Base-by-base conservation (phyloP, 768 basidiomycete genomes). In the Piloderma croceum region DNA sequence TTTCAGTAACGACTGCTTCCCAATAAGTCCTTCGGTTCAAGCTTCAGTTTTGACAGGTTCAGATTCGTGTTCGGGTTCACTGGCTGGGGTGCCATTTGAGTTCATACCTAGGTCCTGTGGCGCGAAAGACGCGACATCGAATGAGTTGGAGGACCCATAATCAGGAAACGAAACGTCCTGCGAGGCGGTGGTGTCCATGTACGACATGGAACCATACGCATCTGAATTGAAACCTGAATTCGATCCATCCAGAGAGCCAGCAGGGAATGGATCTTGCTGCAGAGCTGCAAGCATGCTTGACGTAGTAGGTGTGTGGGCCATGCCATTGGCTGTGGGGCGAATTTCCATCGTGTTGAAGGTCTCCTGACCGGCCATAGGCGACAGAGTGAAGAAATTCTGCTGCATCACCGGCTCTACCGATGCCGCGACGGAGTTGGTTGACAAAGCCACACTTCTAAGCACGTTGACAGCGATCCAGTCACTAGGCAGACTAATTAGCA, bases 391-490 rank as follows among this genome's bases (percentile, higher is more conserved):
- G 65, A 83, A 92, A 52, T 88, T 83, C 54, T 90, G 88, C 51
- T 90, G 89, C 75, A 90, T 89, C 42, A 90, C 81, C 23, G 89
- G 88, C 56, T 92, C 89, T 39, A 92, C 89, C 19, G 89, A 91
- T 17, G 88, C 88, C 22, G 89, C 89, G 39, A 92, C 89, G 15
- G 88, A 90, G 63, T 89, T 90, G 18, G 88, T 91, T 21, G 89
- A 90, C 44, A 92, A 65, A 2, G 90, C 90, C 46, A 92, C 89
- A 52, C 73, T 87, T 51, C 89, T 72, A 50, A 92, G 69, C 46
- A 92, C 87, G 60, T 89, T 90, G 47, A 91, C 80, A 2, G 87
- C 85, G 54, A 90, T 90, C 89, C 89, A 90, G 61, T 92, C 89
- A 49, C 89, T 90, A 47, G 13, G 41, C n/a, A 29, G 23, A 18